Evolutionary conservation across 768 basidiomycete species (phyloP).

Genomic region (Tricholoma matsutake): DNA sequence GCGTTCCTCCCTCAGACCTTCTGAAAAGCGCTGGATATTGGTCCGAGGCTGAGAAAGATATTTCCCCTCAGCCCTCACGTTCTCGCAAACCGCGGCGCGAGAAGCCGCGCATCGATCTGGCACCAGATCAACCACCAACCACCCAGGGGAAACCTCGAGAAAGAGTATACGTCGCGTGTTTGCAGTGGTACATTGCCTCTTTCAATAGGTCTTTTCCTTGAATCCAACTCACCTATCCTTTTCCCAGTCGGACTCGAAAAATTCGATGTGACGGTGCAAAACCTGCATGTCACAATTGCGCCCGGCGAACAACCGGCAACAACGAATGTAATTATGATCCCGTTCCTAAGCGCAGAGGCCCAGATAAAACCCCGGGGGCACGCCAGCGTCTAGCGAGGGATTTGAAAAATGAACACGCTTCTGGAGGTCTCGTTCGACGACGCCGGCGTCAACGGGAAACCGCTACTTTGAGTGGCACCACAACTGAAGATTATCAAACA

Average conservation of each 20-base stretch:
- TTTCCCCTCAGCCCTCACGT: conserved; percentile 5
- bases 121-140: conserved; percentile 75
- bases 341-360: conserved; percentile 74
- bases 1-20: not conserved
- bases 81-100: conserved; percentile 47
- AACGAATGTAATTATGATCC: conserved; percentile 65
- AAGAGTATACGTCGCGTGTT: conserved; percentile 75
- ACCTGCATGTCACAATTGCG: conserved; percentile 73
- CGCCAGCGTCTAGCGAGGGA: conserved; percentile 59
- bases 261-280: conserved; percentile 83
- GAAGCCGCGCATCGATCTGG: conserved; percentile 62
- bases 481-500: conserved; percentile 3
- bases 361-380: conserved; percentile 77
- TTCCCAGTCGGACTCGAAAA: conserved; percentile 65
- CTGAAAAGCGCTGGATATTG: conserved; percentile 2
- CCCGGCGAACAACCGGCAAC: conserved; percentile 42
- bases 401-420: conserved; percentile 26
- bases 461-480: conserved; percentile 8
- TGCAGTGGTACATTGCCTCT: conserved; percentile 58
- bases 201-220: not conserved
- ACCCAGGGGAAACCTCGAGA: conserved; percentile 76
- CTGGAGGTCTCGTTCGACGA: conserved; percentile 30
- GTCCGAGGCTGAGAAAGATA: not conserved
- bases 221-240: conserved; percentile 11
- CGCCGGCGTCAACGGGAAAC: conserved; percentile 32